Conservation (phyloP, 768 basidiomycete genomes). For the Coprinopsis strossmayeri region DNA sequence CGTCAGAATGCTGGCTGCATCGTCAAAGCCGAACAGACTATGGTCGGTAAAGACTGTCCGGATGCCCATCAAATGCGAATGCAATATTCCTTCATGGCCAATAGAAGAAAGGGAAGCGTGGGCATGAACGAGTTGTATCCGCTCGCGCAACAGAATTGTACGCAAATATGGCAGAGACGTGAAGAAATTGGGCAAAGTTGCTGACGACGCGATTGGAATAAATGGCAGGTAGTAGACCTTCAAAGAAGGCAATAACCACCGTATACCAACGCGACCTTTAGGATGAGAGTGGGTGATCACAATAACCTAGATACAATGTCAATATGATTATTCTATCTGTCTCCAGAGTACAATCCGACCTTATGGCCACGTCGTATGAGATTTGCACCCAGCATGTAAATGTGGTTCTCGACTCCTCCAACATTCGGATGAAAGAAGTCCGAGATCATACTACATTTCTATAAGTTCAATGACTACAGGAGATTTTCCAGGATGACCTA, state of each 20-base stretch:
- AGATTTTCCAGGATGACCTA: constrained; percentile 10
- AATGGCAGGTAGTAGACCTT: constrained; percentile 96
- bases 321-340: background rate
- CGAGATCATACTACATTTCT: constrained; percentile 72
- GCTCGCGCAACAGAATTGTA: constrained; percentile 81
- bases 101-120: constrained; percentile 89
- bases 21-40: constrained; percentile 92
- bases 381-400: constrained; percentile 85
- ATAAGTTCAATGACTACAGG: background rate
- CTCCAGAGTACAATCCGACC: constrained; percentile 33
- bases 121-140: constrained; percentile 81
- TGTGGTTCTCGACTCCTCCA: constrained; percentile 95
- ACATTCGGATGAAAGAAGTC: constrained; percentile 96
- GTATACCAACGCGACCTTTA: constrained; percentile 79
- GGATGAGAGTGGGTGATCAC: constrained; percentile 91
- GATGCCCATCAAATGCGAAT: constrained; percentile 80
- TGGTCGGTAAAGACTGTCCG: constrained; percentile 97
- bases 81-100: constrained; percentile 89
- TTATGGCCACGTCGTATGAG: constrained; percentile 83
- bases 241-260: constrained; percentile 80
- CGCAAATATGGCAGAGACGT: constrained; percentile 89
- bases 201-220: constrained; percentile 81
- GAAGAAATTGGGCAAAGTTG: constrained; percentile 92
- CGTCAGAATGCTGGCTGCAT: constrained; percentile 94
- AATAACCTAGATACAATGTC: constrained; percentile 55